Base-by-base conservation (phyloP, 495 filamentous ascomycete species). In the Penicillium malachiteum region DNA sequence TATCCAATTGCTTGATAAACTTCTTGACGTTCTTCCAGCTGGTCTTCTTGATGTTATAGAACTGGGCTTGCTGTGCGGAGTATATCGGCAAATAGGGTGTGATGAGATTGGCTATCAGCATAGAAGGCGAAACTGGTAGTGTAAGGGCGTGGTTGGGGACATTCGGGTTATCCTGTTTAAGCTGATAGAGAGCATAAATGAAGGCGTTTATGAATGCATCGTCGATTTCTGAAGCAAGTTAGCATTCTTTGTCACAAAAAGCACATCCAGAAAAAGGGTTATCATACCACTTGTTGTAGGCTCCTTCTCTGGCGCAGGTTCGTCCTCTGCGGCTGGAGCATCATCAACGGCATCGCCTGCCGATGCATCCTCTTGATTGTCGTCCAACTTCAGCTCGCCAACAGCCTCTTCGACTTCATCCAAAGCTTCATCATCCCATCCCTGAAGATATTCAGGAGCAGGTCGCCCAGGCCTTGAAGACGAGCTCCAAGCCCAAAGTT, bases 11-110 rank as follows among this genome's bases (percentile, higher is more conserved):
- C 64, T 89, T 90, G 68, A 90, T 83, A 66, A 89, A 89, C 55
- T 89, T 90, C 55, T 84, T 85, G 40, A 84, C 78, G 51, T 83
- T 89, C 69, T 90, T 90, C 81, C 86, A 88, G 66, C 80, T 86
- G 6, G 86, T 86, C 69, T 87, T 90, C 71, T 89, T 90, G 64
- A 90, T 85, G 59, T 83, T 80, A 33, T 89, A 78, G 18, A 74
- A 82, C 26, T 83, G 77, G 11, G 79, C 73, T 64, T 84, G 77
- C 18, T 77, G 73, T 8, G 75, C 71, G 10, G 75, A 80, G 61
- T 74, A 83, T 48, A 81, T 78, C 0, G 87, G 87, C 7, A 90
- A 76, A 58, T 85, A 88, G 9, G 87, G 87, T 4, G 85, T 82
- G 32, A 88, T 80, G 41, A 89, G 72, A 47, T 79, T 80, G 18